Base-by-base conservation (phyloP, 202 grass and related monocot species). In the Saccharum hybrid region DNA sequence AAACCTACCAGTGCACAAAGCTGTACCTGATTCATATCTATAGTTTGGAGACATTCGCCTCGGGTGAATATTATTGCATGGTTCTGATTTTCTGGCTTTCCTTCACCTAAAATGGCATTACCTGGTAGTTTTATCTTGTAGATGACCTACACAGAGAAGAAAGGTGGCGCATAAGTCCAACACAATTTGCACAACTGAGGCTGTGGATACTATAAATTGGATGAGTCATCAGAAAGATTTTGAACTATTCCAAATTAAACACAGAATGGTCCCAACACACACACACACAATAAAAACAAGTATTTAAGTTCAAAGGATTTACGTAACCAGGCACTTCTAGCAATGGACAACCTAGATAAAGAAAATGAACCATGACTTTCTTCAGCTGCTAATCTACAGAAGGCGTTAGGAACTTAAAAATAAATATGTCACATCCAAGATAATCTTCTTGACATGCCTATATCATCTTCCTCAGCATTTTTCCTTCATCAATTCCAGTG, bases 1-100 rank as follows among this genome's bases (percentile, higher is more conserved):
- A 60, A 64, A 80, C 48, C 48, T 71, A 37, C n/a, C 76, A 22
- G 52, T 60, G 42, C 49, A 42, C 10, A 4, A 70, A 80, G 72
- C 6, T 86, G 68, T 91, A 99, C 96, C 93, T 99, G 96, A 79
- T 99, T 99, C 96, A 99, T 99, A 89, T 99, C 96, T 87, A 99
- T 99, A 65, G 96, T 93, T 75, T 99, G 96, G 23, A 99, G 90
- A 77, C 96, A 94, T 89, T 99, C 93, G 19, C 96, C 96, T 72
- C 96, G 84, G 70, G 96, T 99, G 70, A 99, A 99, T 84, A 99
- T 99, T 85, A 99, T 96, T 65, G 96, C 96, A 57, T 99, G 96
- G 49, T 99, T 99, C 76, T 99, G 96, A 89, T 99, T 99, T 92
- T 99, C 96, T 22, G 96, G 96, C 68, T 99, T 99, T 83, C 96